Conservation (phyloP, 2,329 filamentous ascomycete species). For the Clathrospora elynae region DNA sequence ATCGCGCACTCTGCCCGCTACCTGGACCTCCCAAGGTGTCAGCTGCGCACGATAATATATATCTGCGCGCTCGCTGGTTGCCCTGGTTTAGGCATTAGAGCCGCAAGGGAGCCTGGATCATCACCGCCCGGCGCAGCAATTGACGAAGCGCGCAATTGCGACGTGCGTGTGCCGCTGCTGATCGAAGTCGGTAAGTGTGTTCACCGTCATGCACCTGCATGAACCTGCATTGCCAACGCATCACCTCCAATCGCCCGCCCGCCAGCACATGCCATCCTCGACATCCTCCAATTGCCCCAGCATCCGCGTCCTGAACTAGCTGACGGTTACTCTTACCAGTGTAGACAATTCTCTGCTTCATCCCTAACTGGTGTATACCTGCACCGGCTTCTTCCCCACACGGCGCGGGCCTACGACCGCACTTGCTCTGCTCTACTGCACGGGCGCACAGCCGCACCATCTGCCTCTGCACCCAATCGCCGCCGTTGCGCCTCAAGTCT, state of each 20-base stretch:
- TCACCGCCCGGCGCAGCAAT: slow-evolving; percentile 35
- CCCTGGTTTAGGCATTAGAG: slow-evolving; percentile 27
- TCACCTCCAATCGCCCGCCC: slow-evolving; percentile 50
- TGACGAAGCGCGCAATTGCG: slow-evolving; percentile 33
- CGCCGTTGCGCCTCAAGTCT: slow-evolving; percentile 37
- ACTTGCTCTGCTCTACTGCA: too few species aligned
- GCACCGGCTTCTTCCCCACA: slow-evolving; percentile 44
- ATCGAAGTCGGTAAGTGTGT: slow-evolving; percentile 47
- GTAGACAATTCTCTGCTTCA: slow-evolving; percentile 38
- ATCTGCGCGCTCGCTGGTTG: slow-evolving; percentile 23
- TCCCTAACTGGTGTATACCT: slow-evolving; percentile 41
- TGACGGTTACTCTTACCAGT: slow-evolving; percentile 42
- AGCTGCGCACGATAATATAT: slow-evolving; percentile 40
- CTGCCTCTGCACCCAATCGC: slow-evolving; percentile 32
- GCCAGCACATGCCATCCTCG: slow-evolving; percentile 47
- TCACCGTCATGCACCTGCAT: slow-evolving; percentile 48
- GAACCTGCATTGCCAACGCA: slow-evolving; percentile 52
- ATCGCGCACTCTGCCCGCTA: slow-evolving; percentile 28
- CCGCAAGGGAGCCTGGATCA: slow-evolving; percentile 27
- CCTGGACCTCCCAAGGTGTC: slow-evolving; percentile 27
- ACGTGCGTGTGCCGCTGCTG: slow-evolving; percentile 43
- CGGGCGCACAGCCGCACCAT: slow-evolving; percentile 43
- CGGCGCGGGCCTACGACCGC: slow-evolving; percentile 46
- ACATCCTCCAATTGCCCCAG: slow-evolving; percentile 47
- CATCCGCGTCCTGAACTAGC: slow-evolving; percentile 41